Base-by-base conservation (phyloP, 805 yeast genomes). In the Teunomyces panamensis region DNA sequence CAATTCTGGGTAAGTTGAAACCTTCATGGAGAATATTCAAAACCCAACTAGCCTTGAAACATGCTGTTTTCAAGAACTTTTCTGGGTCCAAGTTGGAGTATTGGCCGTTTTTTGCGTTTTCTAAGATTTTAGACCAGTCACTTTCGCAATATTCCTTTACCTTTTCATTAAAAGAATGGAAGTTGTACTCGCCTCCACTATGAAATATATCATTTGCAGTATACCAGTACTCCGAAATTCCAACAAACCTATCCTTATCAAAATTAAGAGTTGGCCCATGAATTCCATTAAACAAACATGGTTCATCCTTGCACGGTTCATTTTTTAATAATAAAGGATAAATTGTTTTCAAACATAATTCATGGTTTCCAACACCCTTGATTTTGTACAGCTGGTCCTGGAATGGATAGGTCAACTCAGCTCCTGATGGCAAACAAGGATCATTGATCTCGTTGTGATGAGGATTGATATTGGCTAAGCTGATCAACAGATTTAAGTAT, bases 141-240 rank as follows among this genome's bases (percentile, higher is more conserved):
- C 81, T 75, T 53, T 81, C 84, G 70, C 99, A 94, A 58, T 84
- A 90, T 29, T 77, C 75, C 50, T 79, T 77, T 3, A 90, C 87
- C 45, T 80, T 78, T 30, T 73, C 78, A 60, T 82, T 85, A 59
- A 87, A 89, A 34, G 76, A 70, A 32, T 78, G 74, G 60, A 83
- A 92, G 59, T 88, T 88, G 63, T 91, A 91, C 47, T 83, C 89
- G 10, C 97, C 98, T 2, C 96, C 92, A 70, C 89, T 77, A 34
- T 85, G 81, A 63, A 91, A 91, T 3, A 92, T 80, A 60, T 92
- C 98, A 58, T 90, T 87, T 3, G 97, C 91, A 0, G 97, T 89
- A 63, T 94, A 92, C 97, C 98, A 94, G 69, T 89, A 94, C 66
- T 94, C 99, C 6, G 96, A 88, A 17, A 92, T 85, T 0, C 99